Base-by-base conservation (phyloP, 352 stramenopile species). In the Phytopythium montanum region DNA sequence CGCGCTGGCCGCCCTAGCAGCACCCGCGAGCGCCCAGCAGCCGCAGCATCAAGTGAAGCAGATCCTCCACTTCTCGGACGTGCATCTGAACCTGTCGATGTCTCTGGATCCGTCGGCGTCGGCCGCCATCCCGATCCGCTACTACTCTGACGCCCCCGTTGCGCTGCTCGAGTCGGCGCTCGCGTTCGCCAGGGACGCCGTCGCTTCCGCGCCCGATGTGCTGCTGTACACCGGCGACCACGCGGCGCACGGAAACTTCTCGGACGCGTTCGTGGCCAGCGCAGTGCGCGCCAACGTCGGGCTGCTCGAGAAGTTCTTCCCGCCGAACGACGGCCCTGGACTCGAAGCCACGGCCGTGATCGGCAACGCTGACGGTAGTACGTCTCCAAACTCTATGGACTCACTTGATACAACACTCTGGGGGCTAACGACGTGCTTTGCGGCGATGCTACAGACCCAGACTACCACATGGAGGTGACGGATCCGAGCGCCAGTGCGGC, bases 191-290 rank as follows among this genome's bases (percentile, higher is more conserved):
- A 72, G 82, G 53, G 54, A 83, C 57, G 54, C 73, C 13, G 76
- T 91, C 26, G 60, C 88, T 14, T 62, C 65, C 18, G 51, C 82
- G 7, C 87, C 87, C 0, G 79, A 92, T 21, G 52, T 94, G 25
- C 81, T 96, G 48, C 59, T 96, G 41, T 94, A 90, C 62, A 94
- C 87, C 25, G 87, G 87, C 14, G 87, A 96, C 60, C 75, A 90
- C 63, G 81, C 74, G 9, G 81, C 70, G 16, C 87, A 96, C 59
- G 80, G 81, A 0, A 3, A 73, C 0, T 87, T 83, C 59, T 76
- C 71, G 25, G 80, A 89, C 62, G 68, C 76, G 33, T 91, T 81
- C 60, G 67, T 93, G 54, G 69, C 76, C 8, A 67, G 75, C 33
- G 78, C 73, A 2, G 77, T 95, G 28, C 70, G 86, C 66, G 76